These are phyloP conservation scores for Neobulgaria alba DNA, from an alignment of 2,329 filamentous ascomycete species.

Conservation along the genomic window DNA sequence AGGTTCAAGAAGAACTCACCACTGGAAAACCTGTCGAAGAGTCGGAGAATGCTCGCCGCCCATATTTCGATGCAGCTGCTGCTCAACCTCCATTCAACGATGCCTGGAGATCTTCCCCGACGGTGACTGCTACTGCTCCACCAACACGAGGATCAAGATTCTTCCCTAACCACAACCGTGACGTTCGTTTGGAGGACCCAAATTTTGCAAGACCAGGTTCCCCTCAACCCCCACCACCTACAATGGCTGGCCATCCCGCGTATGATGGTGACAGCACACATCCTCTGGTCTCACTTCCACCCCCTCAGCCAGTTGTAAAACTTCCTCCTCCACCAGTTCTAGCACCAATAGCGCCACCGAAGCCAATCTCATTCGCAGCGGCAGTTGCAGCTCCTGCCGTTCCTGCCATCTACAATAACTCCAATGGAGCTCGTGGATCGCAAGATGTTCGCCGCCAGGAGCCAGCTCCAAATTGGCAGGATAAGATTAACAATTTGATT, in stretches of 20 bases:
- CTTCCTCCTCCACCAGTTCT: slow-evolving; percentile 51
- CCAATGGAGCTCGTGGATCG: slow-evolving; percentile 30
- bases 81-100: slow-evolving; percentile 23
- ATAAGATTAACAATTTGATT: slow-evolving; percentile 71
- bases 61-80: slow-evolving; percentile 10
- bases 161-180: slow-evolving; percentile 45
- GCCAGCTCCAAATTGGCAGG: slow-evolving; percentile 56
- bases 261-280: slow-evolving; percentile 57
- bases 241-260: slow-evolving; percentile 60
- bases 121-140: slow-evolving; percentile 30
- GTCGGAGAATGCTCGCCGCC: slow-evolving; percentile 14
- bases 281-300: slow-evolving; percentile 63
- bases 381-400: slow-evolving; percentile 30
- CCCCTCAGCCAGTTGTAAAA: slow-evolving; percentile 67
- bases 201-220: slow-evolving; percentile 37
- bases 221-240: slow-evolving; percentile 65
- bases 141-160: slow-evolving; percentile 49
- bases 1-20: slow-evolving; percentile 10
- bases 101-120: slow-evolving; percentile 22
- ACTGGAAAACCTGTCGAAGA: slow-evolving; percentile 17
- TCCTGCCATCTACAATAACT: slow-evolving; percentile 13
- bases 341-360: slow-evolving; percentile 35
- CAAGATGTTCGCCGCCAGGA: slow-evolving; percentile 32
- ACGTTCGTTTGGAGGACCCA: slow-evolving; percentile 36
- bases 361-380: slow-evolving; percentile 36